Base-by-base conservation (phyloP, 108 stramenopile species). In the Nitzschia sp. region DNA sequence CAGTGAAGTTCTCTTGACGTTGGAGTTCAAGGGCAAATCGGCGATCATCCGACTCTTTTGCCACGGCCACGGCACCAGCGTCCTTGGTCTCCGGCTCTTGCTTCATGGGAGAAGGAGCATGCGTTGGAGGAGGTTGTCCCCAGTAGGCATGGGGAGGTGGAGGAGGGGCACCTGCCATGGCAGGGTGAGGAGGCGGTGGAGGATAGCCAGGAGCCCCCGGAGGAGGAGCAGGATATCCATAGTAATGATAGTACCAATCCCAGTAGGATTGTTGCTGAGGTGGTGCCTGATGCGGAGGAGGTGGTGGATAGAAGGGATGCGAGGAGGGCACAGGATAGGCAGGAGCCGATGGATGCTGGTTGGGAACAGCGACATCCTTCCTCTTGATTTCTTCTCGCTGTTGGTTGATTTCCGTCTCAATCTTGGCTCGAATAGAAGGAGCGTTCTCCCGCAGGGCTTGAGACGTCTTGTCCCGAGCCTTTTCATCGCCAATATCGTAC, bases 381-480 rank as follows among this genome's bases (percentile, higher is more conserved):
- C 66, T 37, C 57, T 72, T 66, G 54, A 77, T 64, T 26, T 84
- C 83, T 14, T 57, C 74, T 14, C 72, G 71, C 39, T 84, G 83
- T 29, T 78, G 59, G 53, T 78, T 80, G 53, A 84, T 84, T 51
- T 84, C 83, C 11, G 79, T 80, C 29, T 80, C 83, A 42, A 84
- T 84, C 54, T 80, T 80, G 9, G 79, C 87, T 29, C 91, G 77
- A 38, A 92, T 86, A 40, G 86, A 75, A 11, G 91, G 91, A 37
- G 88, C 88, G 38, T 87, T 87, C 43, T 94, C 93, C 34, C 92
- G 67, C n/a, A 94, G 70, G 7, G 89, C 89, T 66, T 94, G 92
- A 21, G 74, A 77, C 10, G 90, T 89, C 75, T 94, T 94, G 58
- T 94, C 89, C 15, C 93, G 41, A n/a, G 89, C 93, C 70, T 88